Evolutionary conservation across 2,329 filamentous ascomycete species (phyloP), one percentile per base, ranked within the genome.

Genomic region (Beauveria sp.): DNA sequence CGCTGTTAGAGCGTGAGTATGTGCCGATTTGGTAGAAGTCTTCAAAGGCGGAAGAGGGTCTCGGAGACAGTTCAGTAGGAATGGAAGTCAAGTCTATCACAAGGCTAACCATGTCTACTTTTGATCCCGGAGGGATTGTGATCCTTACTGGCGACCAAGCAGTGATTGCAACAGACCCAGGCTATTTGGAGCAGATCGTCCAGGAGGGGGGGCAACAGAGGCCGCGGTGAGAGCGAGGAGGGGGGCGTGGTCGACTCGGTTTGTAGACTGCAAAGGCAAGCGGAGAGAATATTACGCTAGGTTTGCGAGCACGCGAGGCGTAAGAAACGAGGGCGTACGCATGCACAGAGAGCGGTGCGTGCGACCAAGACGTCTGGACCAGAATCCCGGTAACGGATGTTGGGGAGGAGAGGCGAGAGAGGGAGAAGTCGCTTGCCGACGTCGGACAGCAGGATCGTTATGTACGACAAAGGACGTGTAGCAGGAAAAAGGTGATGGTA

Each of bases 1-100:
- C 71, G 69, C 81, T 84, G 47, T 75, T 66, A 16, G 79, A 81
- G 61, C 81, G 75, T 7, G 82, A 83, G 24, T 74, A 68, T 40
- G 77, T 64, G 34, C 64, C 63, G 55, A 70, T 67, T 55, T 66
- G 72, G 63, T 75, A 74, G 65, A 75, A 76, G 67, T 77, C 78
- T 66, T 78, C 76, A 58, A 77, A 74, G 63, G 76, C 73, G 47
- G 79, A 77, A 6, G 76, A 73, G 48, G 77, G 75, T 58, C 71
- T 73, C 60, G 78, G 76, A 62, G 79, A 77, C 62, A 73, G 68
- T 64, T 77, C 76, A 68, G 74, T 67, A 50, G 77, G 73, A 64
- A 65, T 76, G 58, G 76, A 73, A 66, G 68, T 76, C 62, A 76
- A 70, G 63, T 75, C 77, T 64, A 76, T 71, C 72, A 76, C 76